Evolutionary conservation across 768 basidiomycete species (phyloP).

Genomic region (Dioszegia crocea): DNA sequence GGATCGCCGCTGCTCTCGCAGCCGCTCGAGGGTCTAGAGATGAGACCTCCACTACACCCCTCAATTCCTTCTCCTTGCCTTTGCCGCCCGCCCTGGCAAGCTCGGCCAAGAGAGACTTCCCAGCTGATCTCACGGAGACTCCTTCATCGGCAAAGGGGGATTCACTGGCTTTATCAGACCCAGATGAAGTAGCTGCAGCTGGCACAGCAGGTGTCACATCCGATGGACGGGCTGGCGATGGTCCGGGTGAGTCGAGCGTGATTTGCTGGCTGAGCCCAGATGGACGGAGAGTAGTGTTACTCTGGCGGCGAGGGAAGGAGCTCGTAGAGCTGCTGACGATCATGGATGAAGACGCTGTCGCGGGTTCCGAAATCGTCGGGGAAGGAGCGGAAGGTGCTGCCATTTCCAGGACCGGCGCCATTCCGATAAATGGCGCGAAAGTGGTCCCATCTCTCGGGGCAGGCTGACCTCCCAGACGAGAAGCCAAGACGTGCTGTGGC

Average conservation of each 20-base stretch:
- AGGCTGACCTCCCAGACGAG: no score
- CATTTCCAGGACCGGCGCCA: no score
- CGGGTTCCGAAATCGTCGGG: no score
- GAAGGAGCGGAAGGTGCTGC: no score
- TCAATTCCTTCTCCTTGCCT: slow-evolving; percentile 40
- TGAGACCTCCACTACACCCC: slow-evolving; percentile 70
- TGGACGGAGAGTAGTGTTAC: not conserved
- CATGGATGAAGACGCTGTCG: not conserved
- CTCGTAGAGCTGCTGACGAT: not conserved
- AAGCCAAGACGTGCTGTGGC: not conserved
- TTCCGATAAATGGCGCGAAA: no score
- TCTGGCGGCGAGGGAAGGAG: not conserved
- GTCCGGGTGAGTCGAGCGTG: not conserved
- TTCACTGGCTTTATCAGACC: not conserved
- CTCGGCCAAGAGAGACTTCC: slow-evolving; percentile 12
- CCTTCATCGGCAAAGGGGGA: slow-evolving; percentile 4
- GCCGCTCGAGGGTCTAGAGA: slow-evolving; percentile 81
- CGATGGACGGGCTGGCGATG: no score
- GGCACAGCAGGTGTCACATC: not conserved
- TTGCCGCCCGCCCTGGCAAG: slow-evolving; percentile 12
- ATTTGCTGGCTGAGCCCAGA: slow-evolving; percentile 3
- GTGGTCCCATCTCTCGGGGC: no score
- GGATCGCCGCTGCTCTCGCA: slow-evolving; percentile 85
- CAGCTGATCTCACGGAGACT: not conserved
- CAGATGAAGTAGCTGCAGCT: not conserved